These are phyloP conservation scores for Psilocybe cyanescens DNA, from an alignment of 768 basidiomycete genomes.

Conservation along the genomic window DNA sequence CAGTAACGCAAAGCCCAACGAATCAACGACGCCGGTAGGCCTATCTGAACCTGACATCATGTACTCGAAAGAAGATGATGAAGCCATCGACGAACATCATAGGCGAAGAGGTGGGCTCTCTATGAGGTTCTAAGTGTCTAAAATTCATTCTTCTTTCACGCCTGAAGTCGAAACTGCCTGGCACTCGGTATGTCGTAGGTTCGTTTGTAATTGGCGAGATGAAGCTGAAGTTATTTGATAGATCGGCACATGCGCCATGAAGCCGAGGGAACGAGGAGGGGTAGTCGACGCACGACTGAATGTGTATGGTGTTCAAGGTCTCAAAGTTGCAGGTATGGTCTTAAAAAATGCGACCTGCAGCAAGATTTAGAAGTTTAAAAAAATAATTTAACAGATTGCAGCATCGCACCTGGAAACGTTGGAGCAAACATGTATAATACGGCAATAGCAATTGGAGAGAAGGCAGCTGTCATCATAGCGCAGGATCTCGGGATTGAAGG, in stretches of 20 bases:
- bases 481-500: constrained; percentile 41
- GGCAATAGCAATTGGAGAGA: constrained; percentile 50
- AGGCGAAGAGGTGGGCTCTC: constrained; percentile 29
- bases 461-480: constrained; percentile 54
- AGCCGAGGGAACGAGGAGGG: constrained; percentile 23
- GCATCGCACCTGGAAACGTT: constrained; percentile 28
- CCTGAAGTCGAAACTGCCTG: constrained; percentile 38
- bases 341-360: too few species aligned
- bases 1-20: constrained; percentile 33
- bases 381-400: constrained; percentile 11
- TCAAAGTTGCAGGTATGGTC: constrained; percentile 30
- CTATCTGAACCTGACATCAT: constrained; percentile 37
- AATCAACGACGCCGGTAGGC: constrained; percentile 31
- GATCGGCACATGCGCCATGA: constrained; percentile 32
- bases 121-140: neutral
- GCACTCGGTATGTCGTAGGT: constrained; percentile 37
- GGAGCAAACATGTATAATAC: constrained; percentile 36
- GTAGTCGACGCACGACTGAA: constrained; percentile 28
- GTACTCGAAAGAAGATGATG: constrained; percentile 44
- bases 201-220: too few species aligned
- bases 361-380: neutral
- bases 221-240: neutral
- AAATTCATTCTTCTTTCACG: neutral
- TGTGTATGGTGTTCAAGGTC: constrained; percentile 29
- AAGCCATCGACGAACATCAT: constrained; percentile 42